phyloP scores from a whole-genome alignment of 179 eudicot genomes.

The Nepenthes alata region DNA sequence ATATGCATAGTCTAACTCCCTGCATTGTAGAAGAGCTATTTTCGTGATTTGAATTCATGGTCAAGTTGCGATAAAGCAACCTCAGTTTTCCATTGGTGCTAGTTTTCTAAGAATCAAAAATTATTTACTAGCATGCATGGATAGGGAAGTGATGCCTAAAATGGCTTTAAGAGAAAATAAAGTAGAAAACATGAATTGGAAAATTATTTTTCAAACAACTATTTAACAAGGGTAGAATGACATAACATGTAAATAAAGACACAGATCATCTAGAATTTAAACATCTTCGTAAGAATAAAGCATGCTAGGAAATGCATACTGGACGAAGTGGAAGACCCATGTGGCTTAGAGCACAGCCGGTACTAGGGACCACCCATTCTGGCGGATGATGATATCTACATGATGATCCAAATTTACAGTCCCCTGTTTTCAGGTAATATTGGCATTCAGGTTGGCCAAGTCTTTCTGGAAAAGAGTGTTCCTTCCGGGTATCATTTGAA shows the following conservation, averaged over 20 bases:
- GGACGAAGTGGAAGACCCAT: conserved; percentile 93
- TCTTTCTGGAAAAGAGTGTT: conserved; percentile 68
- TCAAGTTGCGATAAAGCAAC: too few relatives aligned
- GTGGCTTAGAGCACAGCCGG: conserved; percentile 48
- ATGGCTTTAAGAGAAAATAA: not conserved
- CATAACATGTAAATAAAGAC: not conserved
- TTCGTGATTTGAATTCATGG: too few relatives aligned
- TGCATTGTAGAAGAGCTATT: too few relatives aligned
- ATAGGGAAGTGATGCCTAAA: too few relatives aligned
- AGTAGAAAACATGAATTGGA: not conserved
- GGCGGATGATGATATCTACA: conserved; percentile 96
- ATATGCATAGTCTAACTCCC: too few relatives aligned
- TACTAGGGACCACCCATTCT: conserved; percentile 44
- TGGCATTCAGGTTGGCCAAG: conserved; percentile 90
- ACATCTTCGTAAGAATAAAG: not conserved
- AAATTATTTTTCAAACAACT: too few relatives aligned
- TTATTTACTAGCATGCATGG: too few relatives aligned
- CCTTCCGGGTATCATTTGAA: conserved; percentile 50
- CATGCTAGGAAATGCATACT: conserved; percentile 32
- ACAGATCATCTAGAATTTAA: not conserved
- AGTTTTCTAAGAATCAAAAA: too few relatives aligned
- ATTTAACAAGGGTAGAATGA: too few relatives aligned
- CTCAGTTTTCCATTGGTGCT: too few relatives aligned
- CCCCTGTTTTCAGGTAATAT: conserved; percentile 31
- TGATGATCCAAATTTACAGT: conserved; percentile 82